Evolutionary conservation across 257 asterid species (phyloP).

Genomic region (Solanum ossicruentum): DNA sequence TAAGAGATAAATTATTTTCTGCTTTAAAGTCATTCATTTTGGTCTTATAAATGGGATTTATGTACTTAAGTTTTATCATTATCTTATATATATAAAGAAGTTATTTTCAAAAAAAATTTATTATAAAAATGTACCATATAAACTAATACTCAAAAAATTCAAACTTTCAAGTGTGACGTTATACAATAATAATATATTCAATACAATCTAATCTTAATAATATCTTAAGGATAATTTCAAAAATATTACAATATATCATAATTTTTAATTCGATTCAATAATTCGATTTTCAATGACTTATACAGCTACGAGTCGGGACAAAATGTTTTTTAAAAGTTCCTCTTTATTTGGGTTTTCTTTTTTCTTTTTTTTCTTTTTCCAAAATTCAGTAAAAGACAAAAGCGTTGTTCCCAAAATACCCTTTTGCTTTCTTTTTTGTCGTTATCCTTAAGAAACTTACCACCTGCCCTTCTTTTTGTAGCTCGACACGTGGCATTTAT

Average conservation of each 20-base stretch:
- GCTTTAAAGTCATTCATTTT: no score
- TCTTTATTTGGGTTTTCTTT: background rate
- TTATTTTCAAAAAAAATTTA: no score
- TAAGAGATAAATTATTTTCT: no score
- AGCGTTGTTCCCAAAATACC: slow-evolving; percentile 9
- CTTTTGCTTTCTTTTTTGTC: background rate
- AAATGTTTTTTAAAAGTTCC: background rate
- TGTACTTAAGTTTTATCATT: no score
- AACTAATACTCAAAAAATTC: no score
- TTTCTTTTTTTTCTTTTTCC: background rate
- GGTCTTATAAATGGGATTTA: no score
- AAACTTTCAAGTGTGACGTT: no score
- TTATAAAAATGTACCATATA: no score
- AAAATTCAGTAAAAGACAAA: slow-evolving; percentile 6
- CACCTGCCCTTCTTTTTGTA: background rate
- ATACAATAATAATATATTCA: no score
- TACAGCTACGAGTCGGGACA: background rate
- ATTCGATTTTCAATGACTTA: background rate
- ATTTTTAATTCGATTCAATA: background rate
- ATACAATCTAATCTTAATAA: no score
- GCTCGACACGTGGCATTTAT: background rate
- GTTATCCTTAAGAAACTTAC: background rate
- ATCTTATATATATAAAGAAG: fast-evolving
- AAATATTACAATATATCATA: background rate
- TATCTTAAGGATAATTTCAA: no score